These are phyloP conservation scores for Erythrophleum ivorense DNA, from an alignment of 331 rosid genomes.

Conservation along the genomic window DNA sequence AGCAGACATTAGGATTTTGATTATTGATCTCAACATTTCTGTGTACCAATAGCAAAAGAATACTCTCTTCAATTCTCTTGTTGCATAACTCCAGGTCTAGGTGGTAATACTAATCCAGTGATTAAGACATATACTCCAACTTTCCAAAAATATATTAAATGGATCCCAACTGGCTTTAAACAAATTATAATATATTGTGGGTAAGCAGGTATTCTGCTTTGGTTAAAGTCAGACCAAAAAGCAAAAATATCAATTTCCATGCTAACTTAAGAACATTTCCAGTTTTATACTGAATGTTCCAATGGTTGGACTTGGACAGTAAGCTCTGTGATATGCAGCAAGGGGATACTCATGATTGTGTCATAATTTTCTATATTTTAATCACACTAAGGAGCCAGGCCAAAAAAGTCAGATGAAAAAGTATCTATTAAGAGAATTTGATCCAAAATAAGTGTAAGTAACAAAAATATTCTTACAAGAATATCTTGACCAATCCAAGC, in stretches of 20 bases:
- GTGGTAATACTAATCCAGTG: too few species aligned
- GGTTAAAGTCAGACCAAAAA: background rate
- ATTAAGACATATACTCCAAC: too few species aligned
- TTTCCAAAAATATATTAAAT: background rate
- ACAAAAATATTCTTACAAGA: slow-evolving; percentile 71
- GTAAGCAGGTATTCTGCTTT: slow-evolving; percentile 4
- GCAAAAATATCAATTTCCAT: slow-evolving; percentile 2
- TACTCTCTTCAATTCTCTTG: slow-evolving; percentile 2
- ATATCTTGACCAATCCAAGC: slow-evolving; percentile 99
- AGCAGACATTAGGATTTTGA: slow-evolving; percentile 14
- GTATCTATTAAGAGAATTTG: background rate
- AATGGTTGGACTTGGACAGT: background rate
- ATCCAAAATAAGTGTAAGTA: slow-evolving; percentile 20
- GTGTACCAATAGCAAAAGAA: slow-evolving; percentile 18
- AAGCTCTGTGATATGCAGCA: slow-evolving; percentile 2
- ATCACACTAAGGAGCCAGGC: background rate
- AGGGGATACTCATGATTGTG: background rate
- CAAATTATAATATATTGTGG: slow-evolving; percentile 4
- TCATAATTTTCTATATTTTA: slow-evolving; percentile 22
- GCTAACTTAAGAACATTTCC: slow-evolving; percentile 23
- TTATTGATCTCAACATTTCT: slow-evolving; percentile 22
- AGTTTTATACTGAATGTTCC: slow-evolving; percentile 13
- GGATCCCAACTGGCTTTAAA: background rate
- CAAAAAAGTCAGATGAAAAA: slow-evolving; percentile 11
- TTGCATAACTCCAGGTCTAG: slow-evolving; percentile 21